Evolutionary conservation across 2,329 filamentous ascomycete species (phyloP).

Genomic region (Phaeoacremonium minimum): DNA sequence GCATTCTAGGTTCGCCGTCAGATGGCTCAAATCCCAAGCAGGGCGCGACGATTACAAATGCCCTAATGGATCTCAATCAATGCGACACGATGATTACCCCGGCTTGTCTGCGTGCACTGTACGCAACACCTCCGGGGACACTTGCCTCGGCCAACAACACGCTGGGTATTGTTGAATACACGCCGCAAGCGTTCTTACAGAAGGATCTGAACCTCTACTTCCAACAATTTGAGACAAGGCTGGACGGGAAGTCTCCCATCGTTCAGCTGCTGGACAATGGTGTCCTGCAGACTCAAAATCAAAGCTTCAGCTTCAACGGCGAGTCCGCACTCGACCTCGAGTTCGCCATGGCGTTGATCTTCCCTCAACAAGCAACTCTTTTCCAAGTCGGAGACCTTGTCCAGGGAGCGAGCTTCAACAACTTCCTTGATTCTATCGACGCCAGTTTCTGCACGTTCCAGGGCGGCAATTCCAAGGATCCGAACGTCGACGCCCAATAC

Average conservation of each 20-base stretch:
- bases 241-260: conserved; percentile 32
- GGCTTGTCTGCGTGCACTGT: conserved; percentile 47
- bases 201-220: conserved; percentile 44
- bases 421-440: conserved; percentile 33
- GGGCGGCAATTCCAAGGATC: conserved; percentile 32
- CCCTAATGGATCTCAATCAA: conserved; percentile 22
- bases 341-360: conserved; percentile 43
- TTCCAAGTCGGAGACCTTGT: conserved; percentile 37
- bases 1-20: conserved; percentile 20
- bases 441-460: conserved; percentile 38
- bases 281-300: conserved; percentile 25
- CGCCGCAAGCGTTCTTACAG: conserved; percentile 47
- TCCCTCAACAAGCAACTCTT: conserved; percentile 43
- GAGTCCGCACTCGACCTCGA: conserved; percentile 29
- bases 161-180: conserved; percentile 51
- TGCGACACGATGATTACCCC: conserved; percentile 55
- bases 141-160: conserved; percentile 34
- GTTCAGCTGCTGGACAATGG: conserved; percentile 26
- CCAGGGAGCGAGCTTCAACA: conserved; percentile 20
- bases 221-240: conserved; percentile 32
- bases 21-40: conserved; percentile 22
- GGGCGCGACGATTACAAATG: conserved; percentile 20
- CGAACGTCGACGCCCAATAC: conserved; percentile 28
- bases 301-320: conserved; percentile 31
- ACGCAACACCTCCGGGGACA: conserved; percentile 34